Conservation (phyloP, 257 asterid genomes). For the Petunia axillaris region DNA sequence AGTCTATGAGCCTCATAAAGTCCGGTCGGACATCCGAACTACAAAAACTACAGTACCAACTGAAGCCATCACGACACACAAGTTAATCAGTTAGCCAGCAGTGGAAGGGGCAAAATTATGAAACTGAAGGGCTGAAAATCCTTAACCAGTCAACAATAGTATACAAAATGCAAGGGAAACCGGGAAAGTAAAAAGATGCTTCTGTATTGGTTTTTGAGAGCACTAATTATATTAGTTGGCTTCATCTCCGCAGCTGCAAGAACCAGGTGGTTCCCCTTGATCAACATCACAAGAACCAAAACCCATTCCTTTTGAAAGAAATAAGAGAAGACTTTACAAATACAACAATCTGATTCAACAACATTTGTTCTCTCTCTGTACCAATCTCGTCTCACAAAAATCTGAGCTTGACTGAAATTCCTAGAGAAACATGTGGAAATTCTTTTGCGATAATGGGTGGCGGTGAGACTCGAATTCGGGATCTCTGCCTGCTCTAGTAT, state of each 20-base stretch:
- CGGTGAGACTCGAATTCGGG: too few relatives aligned
- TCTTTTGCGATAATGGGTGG: too few relatives aligned
- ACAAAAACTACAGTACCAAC: not conserved
- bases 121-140: conserved; percentile 19
- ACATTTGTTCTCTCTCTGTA: conserved; percentile 16
- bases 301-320: conserved; percentile 4
- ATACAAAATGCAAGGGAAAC: conserved; percentile 2
- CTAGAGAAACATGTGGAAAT: not conserved
- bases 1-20: conserved; percentile 3
- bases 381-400: conserved; percentile 12
- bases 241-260: conserved; percentile 1
- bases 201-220: conserved; percentile 10
- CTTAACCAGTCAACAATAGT: conserved; percentile 18
- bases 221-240: conserved; percentile 11
- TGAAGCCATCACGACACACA: conserved; percentile 20
- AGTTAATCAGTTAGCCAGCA: conserved; percentile 16
- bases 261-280: not conserved
- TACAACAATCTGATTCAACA: conserved; percentile 10
- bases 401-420: conserved; percentile 16
- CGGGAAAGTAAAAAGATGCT: conserved; percentile 7
- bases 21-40: not conserved
- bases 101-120: not conserved
- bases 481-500: too few relatives aligned
- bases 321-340: not conserved
- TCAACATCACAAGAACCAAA: conserved; percentile 22